These are phyloP conservation scores for Trichothecium roseum DNA, from an alignment of 2,329 filamentous ascomycete species.

Conservation along the genomic window DNA sequence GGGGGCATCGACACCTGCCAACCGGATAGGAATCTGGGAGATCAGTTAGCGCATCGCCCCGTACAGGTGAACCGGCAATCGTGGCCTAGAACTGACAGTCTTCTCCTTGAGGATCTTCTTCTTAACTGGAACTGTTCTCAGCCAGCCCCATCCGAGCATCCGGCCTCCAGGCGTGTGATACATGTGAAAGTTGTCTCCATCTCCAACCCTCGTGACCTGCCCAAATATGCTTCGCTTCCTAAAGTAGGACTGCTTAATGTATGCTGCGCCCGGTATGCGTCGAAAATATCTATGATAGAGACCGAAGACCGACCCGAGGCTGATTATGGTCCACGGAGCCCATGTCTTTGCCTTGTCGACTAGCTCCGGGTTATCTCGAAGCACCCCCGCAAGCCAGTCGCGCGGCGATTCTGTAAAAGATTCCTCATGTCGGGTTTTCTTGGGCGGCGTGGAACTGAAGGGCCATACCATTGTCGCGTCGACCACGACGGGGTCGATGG, in stretches of 20 bases:
- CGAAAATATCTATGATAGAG: conserved; percentile 67
- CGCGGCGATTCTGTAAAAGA: too few species aligned
- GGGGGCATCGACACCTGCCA: conserved; percentile 89
- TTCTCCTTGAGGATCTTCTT: conserved; percentile 62
- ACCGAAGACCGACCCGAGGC: conserved; percentile 24
- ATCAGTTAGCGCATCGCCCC: background rate
- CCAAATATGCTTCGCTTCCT: conserved; percentile 70
- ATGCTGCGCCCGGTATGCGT: conserved; percentile 66
- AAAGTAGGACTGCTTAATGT: conserved; percentile 68
- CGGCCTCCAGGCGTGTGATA: conserved; percentile 92
- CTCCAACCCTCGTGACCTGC: conserved; percentile 83
- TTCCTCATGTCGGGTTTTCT: conserved; percentile 14
- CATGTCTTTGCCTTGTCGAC: conserved; percentile 27
- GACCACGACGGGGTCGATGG: conserved; percentile 16
- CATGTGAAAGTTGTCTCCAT: conserved; percentile 91
- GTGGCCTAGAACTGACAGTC: conserved; percentile 47
- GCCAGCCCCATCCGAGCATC: conserved; percentile 84
- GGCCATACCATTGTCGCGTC: conserved; percentile 29
- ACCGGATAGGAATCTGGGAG: conserved; percentile 67
- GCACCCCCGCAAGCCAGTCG: conserved; percentile 27
- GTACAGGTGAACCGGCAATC: too few species aligned
- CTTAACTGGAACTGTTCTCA: conserved; percentile 61
- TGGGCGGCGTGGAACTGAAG: conserved; percentile 21
- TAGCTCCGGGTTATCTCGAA: conserved; percentile 13
- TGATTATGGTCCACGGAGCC: conserved; percentile 26